Conservation (phyloP, 2,329 filamentous ascomycete species). For the Sporothrix mexicana region DNA sequence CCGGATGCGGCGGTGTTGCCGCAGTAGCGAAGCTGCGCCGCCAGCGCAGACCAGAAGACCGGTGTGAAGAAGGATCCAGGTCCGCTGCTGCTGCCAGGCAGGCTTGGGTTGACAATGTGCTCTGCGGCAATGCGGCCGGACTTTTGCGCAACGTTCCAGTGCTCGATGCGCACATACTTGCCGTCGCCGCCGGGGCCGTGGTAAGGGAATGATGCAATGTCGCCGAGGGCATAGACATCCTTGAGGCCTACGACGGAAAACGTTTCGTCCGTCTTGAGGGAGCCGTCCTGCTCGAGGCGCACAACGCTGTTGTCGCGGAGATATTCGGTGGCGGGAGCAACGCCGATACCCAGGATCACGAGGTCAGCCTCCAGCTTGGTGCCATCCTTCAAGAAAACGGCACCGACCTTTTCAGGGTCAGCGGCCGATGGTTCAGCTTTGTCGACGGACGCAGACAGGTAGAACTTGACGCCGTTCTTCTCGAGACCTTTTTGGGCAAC, state of each 20-base stretch:
- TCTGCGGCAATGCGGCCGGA: conserved; percentile 79
- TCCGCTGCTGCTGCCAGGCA: conserved; percentile 60
- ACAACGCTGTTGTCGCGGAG: conserved; percentile 74
- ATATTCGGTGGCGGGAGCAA: conserved; percentile 83
- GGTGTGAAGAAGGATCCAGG: conserved; percentile 75
- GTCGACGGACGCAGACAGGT: conserved; percentile 79
- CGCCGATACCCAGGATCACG: conserved; percentile 89
- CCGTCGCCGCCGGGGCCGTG: conserved; percentile 83
- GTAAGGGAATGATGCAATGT: conserved; percentile 96
- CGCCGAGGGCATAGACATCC: conserved; percentile 90
- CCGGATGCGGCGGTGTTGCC: conserved; percentile 75
- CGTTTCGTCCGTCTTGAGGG: conserved; percentile 76
- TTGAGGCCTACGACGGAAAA: conserved; percentile 77
- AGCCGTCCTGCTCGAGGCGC: conserved; percentile 81
- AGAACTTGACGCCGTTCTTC: conserved; percentile 86
- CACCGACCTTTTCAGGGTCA: conserved; percentile 75
- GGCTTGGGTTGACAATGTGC: conserved; percentile 71
- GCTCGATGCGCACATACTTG: conserved; percentile 81
- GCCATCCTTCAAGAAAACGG: conserved; percentile 83
- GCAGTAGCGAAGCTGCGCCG: conserved; percentile 88
- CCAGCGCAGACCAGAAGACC: conserved; percentile 95
- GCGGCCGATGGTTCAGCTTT: conserved; percentile 75
- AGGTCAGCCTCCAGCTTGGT: conserved; percentile 84
- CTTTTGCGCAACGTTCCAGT: conserved; percentile 98
- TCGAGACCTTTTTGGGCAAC: conserved; percentile 82